Base-by-base conservation (phyloP, 2,329 filamentous ascomycete species). In the Alternaria hordeiaustralica region DNA sequence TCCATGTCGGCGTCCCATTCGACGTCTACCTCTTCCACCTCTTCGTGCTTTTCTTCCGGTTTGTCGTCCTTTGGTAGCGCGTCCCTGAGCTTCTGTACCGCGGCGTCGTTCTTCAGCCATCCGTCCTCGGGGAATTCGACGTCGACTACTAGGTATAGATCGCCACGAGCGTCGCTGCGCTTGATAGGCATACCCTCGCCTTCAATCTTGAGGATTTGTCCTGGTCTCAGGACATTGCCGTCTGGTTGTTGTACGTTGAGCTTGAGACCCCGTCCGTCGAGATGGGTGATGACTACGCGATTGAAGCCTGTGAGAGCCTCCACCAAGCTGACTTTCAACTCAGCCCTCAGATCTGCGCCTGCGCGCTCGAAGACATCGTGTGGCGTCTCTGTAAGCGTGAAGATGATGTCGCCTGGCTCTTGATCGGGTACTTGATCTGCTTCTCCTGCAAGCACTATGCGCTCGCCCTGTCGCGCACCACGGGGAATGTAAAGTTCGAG, bases 111-210 rank as follows among this genome's bases (percentile, higher is more conserved):
- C 63, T 82, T 81, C 61, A 94, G 84, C 93, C 94, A 98, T 25
- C 89, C 92, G 72, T 95, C 89, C 71, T 94, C 89, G 3, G 96
- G 96, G 83, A 98, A 98, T 58, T 93, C 87, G 66, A 99, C 87
- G 73, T 96, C 90, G 68, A 97, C 90, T 41, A 92, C 84, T 45
- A 99, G 85, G 81, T 95, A 99, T 18, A 99, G 84, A 75, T 98
- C 94, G 46, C 96, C 96, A 77, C 89, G 93, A 5, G 83, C 76
- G 43, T 99, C 96, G 67, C 90, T 92, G 61, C 90, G 89, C 86
- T 97, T 97, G 71, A 90, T 81, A 2, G 96, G 96, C 96, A 99
- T 99, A 64, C 96, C 96, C 83, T 99, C 96, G 25, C 93, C 94
- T 3, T 86, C 81, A 1, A 99, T 84, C 84, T 94, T 97, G 72